Percentiles rank a stretch among this genome's conserved stretches.
phyloP scores from a whole-genome alignment of 2,329 filamentous ascomycete species.

The Hyphodiscus sp. region DNA sequence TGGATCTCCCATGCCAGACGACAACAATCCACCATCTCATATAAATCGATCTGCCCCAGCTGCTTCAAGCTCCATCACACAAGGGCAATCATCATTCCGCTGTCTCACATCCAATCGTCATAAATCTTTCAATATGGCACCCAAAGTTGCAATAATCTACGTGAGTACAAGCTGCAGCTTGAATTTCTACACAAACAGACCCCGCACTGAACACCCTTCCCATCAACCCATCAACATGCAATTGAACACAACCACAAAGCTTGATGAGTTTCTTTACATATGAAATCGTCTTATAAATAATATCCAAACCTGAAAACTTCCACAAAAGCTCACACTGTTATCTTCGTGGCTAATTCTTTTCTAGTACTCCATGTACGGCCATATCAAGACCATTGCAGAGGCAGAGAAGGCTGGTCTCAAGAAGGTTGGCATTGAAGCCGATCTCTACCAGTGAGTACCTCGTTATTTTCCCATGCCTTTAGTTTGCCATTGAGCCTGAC shows the following conservation, averaged over 20 bases:
- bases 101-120: not conserved
- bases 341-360: not conserved
- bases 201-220: slow-evolving; percentile 15
- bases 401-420: slow-evolving; percentile 88
- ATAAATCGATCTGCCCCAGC: not conserved
- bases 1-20: not conserved
- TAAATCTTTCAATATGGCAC: slow-evolving; percentile 56
- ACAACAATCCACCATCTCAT: too few species aligned
- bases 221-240: not conserved
- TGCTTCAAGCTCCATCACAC: not conserved
- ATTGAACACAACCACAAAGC: not conserved
- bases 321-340: too few species aligned
- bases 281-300: too few species aligned
- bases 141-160: slow-evolving; percentile 86
- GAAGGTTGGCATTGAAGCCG: slow-evolving; percentile 73
- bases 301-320: too few species aligned
- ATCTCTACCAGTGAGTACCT: slow-evolving; percentile 51
- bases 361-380: slow-evolving; percentile 92
- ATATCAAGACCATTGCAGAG: slow-evolving; percentile 76
- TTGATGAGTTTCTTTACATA: not conserved
- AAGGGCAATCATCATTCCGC: not conserved
- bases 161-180: slow-evolving; percentile 43
- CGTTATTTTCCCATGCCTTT: not conserved
- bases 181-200: slow-evolving; percentile 3
- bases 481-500: not conserved